These are phyloP conservation scores for Asterophora lycoperdoides DNA, from an alignment of 768 basidiomycete genomes.

Conservation along the genomic window DNA sequence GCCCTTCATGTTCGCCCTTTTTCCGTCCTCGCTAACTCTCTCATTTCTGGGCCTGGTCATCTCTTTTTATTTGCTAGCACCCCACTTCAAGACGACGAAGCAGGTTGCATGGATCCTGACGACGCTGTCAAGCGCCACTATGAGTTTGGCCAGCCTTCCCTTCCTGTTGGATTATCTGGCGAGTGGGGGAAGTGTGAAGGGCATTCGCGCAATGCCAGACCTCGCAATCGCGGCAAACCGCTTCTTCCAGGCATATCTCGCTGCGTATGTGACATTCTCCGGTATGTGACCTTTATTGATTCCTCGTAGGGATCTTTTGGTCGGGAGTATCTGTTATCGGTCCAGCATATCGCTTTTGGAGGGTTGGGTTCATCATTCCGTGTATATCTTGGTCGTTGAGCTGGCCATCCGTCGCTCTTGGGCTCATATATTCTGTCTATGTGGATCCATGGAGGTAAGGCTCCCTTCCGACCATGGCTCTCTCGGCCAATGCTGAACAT, in stretches of 20 bases:
- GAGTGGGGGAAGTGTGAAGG: conserved; percentile 11
- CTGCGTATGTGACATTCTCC: conserved; percentile 1
- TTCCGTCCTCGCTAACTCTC: conserved; percentile 9
- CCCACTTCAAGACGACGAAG: conserved; percentile 2
- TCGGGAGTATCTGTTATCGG: conserved; percentile 44
- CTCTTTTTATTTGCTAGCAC: conserved; percentile 28
- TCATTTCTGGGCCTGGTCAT: conserved; percentile 17
- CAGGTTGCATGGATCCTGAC: conserved; percentile 25
- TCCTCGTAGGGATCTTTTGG: conserved; percentile 37
- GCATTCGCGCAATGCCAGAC: conserved; percentile 4
- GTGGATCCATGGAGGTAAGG: conserved; percentile 44
- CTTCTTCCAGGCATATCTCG: conserved; percentile 19
- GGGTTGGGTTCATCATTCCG: conserved; percentile 13
- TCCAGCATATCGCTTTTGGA: conserved; percentile 24
- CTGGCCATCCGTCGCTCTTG: conserved; percentile 30
- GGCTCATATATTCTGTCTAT: conserved; percentile 41
- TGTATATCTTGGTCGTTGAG: conserved; percentile 20
- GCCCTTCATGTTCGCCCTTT: not conserved
- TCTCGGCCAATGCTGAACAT: conserved; percentile 37
- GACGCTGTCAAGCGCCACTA: conserved; percentile 7
- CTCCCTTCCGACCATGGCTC: conserved; percentile 5
- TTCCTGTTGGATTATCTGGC: conserved; percentile 16
- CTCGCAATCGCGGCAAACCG: conserved; percentile 7
- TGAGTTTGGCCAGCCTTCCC: conserved; percentile 12
- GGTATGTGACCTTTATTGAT: not conserved